Percentiles rank a stretch among this genome's conserved stretches.
phyloP scores from a whole-genome alignment of 176 grass and related monocot species.

The Alopecurus myosuroides region DNA sequence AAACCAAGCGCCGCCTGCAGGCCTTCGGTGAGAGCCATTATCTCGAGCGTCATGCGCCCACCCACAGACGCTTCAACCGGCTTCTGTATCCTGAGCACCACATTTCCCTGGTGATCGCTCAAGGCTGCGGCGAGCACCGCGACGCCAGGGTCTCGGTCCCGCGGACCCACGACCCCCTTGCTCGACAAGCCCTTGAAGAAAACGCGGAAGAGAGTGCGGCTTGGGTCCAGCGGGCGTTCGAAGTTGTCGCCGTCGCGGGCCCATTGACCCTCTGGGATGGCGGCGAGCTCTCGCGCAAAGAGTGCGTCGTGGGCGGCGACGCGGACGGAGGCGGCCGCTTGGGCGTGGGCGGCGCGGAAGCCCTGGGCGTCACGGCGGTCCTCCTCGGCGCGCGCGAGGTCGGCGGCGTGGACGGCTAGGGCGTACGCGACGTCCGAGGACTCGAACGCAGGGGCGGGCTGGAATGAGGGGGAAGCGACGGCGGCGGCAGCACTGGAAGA shows the following conservation, averaged over 20 bases:
- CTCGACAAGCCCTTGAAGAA: constrained; percentile 65
- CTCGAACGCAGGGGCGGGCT: background rate
- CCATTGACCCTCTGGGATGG: constrained; percentile 15
- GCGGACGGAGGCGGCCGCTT: constrained; percentile 30
- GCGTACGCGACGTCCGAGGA: constrained; percentile 2
- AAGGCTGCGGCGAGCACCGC: constrained; percentile 52
- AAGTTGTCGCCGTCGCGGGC: constrained; percentile 20
- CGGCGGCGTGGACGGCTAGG: background rate
- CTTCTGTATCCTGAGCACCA: constrained; percentile 62
- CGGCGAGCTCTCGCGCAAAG: constrained; percentile 42
- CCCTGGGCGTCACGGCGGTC: constrained; percentile 38
- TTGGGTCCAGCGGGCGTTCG: background rate
- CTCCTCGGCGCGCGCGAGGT: constrained; percentile 50
- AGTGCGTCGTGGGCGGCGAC: constrained; percentile 25
- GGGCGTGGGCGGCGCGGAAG: constrained; percentile 24
- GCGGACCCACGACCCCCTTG: constrained; percentile 17
- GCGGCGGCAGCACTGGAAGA: background rate
- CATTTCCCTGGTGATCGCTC: constrained; percentile 36
- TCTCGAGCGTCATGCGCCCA: constrained; percentile 38
- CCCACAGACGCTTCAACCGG: constrained; percentile 26
- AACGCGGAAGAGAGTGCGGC: constrained; percentile 33
- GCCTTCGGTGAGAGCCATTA: constrained; percentile 56
- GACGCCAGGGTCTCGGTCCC: constrained; percentile 38
- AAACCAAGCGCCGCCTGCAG: constrained; percentile 42
- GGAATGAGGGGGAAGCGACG: background rate